phyloP scores from a whole-genome alignment of 331 rosid genomes.

The Saraca asoca region DNA sequence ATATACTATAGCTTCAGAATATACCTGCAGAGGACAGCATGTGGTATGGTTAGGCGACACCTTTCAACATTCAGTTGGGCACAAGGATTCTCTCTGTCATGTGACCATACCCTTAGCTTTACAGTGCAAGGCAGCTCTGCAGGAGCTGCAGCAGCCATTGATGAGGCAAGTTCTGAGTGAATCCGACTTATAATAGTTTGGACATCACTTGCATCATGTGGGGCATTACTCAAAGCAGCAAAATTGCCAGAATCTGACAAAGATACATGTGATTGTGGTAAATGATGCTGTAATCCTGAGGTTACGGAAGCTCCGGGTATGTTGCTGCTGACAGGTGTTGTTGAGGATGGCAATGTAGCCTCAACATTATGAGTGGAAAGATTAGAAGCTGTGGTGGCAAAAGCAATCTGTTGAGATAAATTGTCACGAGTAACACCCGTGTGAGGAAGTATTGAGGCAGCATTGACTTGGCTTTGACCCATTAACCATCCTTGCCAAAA shows the following conservation, averaged over 20 bases:
- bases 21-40: slow-evolving; percentile 97
- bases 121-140: slow-evolving; percentile 96
- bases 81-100: slow-evolving; percentile 81
- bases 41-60: slow-evolving; percentile 78
- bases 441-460: slow-evolving; percentile 44
- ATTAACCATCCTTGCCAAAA: slow-evolving; percentile 68
- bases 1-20: slow-evolving; percentile 10
- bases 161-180: slow-evolving; percentile 84
- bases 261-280: slow-evolving; percentile 58
- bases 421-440: slow-evolving; percentile 35
- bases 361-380: slow-evolving; percentile 32
- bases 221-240: slow-evolving; percentile 41
- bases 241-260: slow-evolving; percentile 56
- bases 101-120: slow-evolving; percentile 90
- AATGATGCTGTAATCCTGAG: slow-evolving; percentile 48
- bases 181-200: slow-evolving; percentile 67
- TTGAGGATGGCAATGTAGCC: slow-evolving; percentile 26
- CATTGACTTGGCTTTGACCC: slow-evolving; percentile 64
- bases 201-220: slow-evolving; percentile 61
- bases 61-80: slow-evolving; percentile 66
- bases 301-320: slow-evolving; percentile 45
- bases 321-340: slow-evolving; percentile 38
- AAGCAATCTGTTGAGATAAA: slow-evolving; percentile 37
- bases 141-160: slow-evolving; percentile 74
- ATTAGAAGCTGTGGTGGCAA: slow-evolving; percentile 33